Evolutionary conservation across 345 rosid species (phyloP), one percentile per base, ranked within the genome.

Genomic region (Garcia nutans): DNA sequence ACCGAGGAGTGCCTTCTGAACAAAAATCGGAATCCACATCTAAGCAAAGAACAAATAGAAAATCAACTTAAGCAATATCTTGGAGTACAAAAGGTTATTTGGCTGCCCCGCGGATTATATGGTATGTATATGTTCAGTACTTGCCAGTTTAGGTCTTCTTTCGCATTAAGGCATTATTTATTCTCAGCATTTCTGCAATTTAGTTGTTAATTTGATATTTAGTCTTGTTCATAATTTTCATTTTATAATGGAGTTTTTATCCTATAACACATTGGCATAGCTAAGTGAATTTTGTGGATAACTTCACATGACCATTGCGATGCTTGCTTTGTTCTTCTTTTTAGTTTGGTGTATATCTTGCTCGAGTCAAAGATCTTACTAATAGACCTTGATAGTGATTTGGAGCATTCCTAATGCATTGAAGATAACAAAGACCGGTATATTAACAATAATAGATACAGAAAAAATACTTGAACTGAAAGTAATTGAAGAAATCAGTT

Each of bases 1-100:
- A 96, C 99, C 0, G 98, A 91, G 86, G 98, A 96, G 73, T 96
- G 99, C 86, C 96, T 96, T 49, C 80, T 96, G 83, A 90, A 89
- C 80, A 87, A 89, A 87, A 93, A 96, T 76, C 81, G 98, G 74
- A 96, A 93, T 66, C 97, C 97, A 9, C 79, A 87, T 76, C 63
- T 96, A 91, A 84, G 78, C 19, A 91, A 87, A 85, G 86, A 84
- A 67, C 92, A 95, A 63, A 93, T 95, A 76, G 98, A 93, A 76
- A 84, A 81, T 78, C 91, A 91, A 77, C 92, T 95, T 65, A 82
- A 86, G 86, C 84, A 84, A 24, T 91, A 90, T 80, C 94, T 95
- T 66, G 91, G 94, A 55, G 92, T 95, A 23, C 74, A 52, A 64
- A 83, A 88, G 81, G 71, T 91, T 75, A 88, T 96, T 65, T 96